These are phyloP conservation scores for Cunninghamia lanceolata DNA, from an alignment of 75 land plant species.

Conservation along the genomic window DNA sequence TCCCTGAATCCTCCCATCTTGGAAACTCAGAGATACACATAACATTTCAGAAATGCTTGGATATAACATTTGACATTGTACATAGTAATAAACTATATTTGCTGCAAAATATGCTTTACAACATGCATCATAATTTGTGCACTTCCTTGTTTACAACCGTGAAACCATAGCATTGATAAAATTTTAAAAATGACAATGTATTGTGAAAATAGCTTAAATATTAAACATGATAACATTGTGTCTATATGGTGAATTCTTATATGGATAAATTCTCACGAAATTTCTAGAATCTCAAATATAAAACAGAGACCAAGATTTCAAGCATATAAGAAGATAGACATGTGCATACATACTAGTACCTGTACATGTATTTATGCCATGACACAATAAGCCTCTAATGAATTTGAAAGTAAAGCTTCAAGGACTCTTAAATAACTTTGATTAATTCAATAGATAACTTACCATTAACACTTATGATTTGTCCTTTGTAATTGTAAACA, in stretches of 20 bases:
- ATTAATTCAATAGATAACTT: constrained; percentile 19
- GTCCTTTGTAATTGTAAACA: constrained; percentile 49
- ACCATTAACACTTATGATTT: constrained; percentile 71
- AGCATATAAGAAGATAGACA: too few species aligned
- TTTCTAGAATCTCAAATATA: background rate
- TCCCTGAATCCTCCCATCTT: too few species aligned
- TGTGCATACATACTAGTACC: too few species aligned
- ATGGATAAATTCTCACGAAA: background rate
- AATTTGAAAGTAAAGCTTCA: background rate
- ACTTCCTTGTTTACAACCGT: background rate
- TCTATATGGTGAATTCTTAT: background rate
- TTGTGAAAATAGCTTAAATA: background rate
- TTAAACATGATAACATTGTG: too few species aligned
- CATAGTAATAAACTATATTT: too few species aligned
- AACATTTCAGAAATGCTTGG: too few species aligned
- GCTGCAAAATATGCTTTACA: background rate
- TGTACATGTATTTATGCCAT: background rate
- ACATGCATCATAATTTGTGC: background rate
- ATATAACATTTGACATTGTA: background rate
- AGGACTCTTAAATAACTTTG: background rate
- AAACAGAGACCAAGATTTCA: too few species aligned
- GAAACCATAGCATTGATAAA: background rate
- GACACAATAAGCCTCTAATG: background rate
- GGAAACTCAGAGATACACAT: too few species aligned
- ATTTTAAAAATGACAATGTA: background rate